Evolutionary conservation across 352 stramenopile genomes (phyloP), one percentile per base, ranked within the genome.

Genomic region (Phytophthora foliorum): DNA sequence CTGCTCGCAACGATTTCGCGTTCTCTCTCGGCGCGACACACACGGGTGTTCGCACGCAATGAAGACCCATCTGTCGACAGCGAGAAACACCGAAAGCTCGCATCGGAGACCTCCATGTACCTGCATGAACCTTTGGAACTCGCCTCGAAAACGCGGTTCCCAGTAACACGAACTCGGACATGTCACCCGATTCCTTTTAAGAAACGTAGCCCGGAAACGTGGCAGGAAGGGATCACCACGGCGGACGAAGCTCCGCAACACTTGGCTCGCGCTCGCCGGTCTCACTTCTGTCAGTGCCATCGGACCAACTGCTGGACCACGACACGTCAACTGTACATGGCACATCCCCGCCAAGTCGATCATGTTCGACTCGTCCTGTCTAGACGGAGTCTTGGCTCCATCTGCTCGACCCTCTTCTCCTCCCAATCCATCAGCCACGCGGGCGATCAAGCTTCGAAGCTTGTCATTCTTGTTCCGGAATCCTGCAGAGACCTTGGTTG

Each of bases 221-320:
- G n/a, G n/a, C 63, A 55, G 39, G 46, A 46, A 58, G 51, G 59
- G 58, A 51, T 69, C 65, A 74, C 65, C 51, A 63, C 65, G 50
- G 58, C 46, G 51, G 46, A 54, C 38, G 22, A 49, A n/a, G 29
- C 44, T 44, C 24, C n/a, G 1, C 25, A 72, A 48, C 56, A 25
- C 56, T 61, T 65, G 63, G 56, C 56, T 66, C 32, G 63, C 41
- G 38, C 16, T 41, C 13, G 57, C 52, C 31, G 21, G 53, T 51
- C 53, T 66, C 67, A 54, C 41, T 63, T 74, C 61, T 74, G 59
- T 44, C 52, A 29, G n/a, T 69, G 66, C 60, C 21, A 52, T 52
- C 41, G 60, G 67, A 75, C 67, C 62, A 75, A 67, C 63, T 75
- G 62, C 55, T 72, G 19, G 13, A 38, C 39, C 25, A 72, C 39